Percentiles rank a stretch among this genome's conserved stretches.
These are phyloP conservation scores for Eutypella sp. DNA, from an alignment of 2,329 filamentous ascomycete genomes.

Conservation along the genomic window DNA sequence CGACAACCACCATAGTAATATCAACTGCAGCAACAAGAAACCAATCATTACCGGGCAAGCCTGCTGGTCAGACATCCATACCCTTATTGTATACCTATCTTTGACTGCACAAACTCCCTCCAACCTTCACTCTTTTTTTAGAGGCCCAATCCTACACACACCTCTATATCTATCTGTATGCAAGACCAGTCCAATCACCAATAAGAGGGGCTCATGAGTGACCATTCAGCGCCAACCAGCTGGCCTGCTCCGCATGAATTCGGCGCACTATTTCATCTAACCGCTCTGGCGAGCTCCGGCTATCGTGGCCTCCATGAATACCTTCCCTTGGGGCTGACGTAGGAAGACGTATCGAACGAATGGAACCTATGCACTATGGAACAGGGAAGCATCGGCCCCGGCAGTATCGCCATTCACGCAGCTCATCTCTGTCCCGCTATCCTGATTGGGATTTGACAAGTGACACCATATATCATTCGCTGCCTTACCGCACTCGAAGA, in stretches of 20 bases:
- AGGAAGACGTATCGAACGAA: constrained; percentile 21
- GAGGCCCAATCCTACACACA: constrained; percentile 23
- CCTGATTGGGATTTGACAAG: constrained; percentile 27
- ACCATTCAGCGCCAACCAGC: constrained; percentile 30
- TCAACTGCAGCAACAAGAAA: background rate
- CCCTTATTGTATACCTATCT: background rate
- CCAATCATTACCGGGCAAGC: background rate
- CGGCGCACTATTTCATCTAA: constrained; percentile 21
- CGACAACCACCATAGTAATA: background rate
- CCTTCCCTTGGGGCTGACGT: constrained; percentile 22
- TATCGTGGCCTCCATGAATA: constrained; percentile 20
- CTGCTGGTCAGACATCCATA: background rate
- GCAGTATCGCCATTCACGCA: constrained; percentile 21
- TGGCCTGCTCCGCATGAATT: constrained; percentile 25
- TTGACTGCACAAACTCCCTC: background rate
- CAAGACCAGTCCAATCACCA: constrained; percentile 27
- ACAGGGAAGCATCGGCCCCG: constrained; percentile 23
- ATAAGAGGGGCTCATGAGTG: constrained; percentile 18
- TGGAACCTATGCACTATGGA: constrained; percentile 25
- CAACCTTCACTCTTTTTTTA: background rate
- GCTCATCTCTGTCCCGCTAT: constrained; percentile 22
- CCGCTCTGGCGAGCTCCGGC: constrained; percentile 13
- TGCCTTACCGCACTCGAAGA: constrained; percentile 29
- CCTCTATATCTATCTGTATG: constrained; percentile 23
- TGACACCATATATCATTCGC: constrained; percentile 25